Evolutionary conservation across 345 rosid species (phyloP).

Genomic region (Lepidium sativum): DNA sequence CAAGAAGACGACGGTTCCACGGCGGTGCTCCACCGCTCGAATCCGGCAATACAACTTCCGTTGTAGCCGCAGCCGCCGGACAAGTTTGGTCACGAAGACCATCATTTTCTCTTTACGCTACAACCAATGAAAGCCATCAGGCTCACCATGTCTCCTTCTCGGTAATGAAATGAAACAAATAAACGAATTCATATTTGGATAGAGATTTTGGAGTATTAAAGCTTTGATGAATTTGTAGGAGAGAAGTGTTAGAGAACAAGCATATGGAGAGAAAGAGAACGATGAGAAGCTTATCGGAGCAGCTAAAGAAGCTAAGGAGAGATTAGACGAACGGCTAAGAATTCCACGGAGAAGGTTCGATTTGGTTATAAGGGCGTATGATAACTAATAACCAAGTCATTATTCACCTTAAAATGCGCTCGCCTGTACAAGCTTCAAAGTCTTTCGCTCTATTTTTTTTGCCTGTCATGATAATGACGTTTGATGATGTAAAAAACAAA

Average conservation of each 20-base stretch:
- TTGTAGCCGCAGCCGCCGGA: not conserved
- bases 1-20: slow-evolving; percentile 65
- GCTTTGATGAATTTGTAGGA: slow-evolving; percentile 13
- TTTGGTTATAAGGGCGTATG: slow-evolving; percentile 10
- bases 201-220: not conserved
- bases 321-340: slow-evolving; percentile 58
- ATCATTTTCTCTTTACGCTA: slow-evolving; percentile 50
- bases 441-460: not conserved
- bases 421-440: not conserved
- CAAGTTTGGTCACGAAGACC: slow-evolving; percentile 39
- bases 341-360: slow-evolving; percentile 29
- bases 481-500: slow-evolving; percentile 7
- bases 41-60: not conserved
- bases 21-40: slow-evolving; percentile 43
- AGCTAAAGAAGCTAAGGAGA: slow-evolving; percentile 79
- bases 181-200: not conserved
- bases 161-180: not conserved
- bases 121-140: slow-evolving; percentile 39
- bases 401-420: slow-evolving; percentile 17
- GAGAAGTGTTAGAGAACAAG: slow-evolving; percentile 28
- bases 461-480: not conserved
- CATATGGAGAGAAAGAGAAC: slow-evolving; percentile 12
- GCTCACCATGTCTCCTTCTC: slow-evolving; percentile 19
- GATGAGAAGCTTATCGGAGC: slow-evolving; percentile 54
- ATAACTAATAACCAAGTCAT: not conserved